Conservation (phyloP, 176 grass and related monocot genomes). For the Ampelocalamus luodianensis region DNA sequence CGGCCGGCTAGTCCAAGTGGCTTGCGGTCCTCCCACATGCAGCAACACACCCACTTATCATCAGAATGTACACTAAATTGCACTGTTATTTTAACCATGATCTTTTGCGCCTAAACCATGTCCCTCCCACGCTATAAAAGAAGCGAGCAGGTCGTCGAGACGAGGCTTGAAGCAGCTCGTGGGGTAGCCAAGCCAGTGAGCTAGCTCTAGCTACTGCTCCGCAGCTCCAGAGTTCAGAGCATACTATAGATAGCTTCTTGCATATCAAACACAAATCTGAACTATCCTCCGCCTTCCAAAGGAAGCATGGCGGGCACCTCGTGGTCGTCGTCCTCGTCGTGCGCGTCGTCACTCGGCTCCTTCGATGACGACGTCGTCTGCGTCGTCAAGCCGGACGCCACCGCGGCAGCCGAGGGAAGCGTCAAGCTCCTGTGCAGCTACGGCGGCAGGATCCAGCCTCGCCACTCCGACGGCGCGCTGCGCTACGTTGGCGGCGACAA, state of each 20-base stretch:
- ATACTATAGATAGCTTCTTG: neutral
- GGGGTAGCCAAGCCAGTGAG: neutral
- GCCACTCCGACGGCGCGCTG: conserved; percentile 71
- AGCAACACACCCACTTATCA: neutral
- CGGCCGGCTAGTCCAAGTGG: neutral
- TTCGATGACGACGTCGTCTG: conserved; percentile 32
- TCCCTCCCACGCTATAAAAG: neutral
- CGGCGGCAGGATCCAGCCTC: conserved; percentile 76
- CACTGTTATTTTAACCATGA: neutral
- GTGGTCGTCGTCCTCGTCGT: conserved; percentile 50
- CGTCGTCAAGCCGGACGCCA: neutral
- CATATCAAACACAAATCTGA: neutral
- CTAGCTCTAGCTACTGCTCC: neutral
- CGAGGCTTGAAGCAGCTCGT: neutral
- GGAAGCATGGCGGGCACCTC: conserved; percentile 19
- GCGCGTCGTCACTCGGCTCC: conserved; percentile 35
- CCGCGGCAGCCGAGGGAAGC: neutral
- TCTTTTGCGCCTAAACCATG: neutral
- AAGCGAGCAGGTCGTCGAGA: neutral
- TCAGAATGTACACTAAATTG: neutral
- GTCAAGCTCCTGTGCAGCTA: conserved; percentile 89
- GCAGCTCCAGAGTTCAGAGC: neutral
- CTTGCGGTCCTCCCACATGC: neutral
- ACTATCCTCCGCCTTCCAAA: no score
- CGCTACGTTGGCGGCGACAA: conserved; percentile 82